Evolutionary conservation across 2,329 filamentous ascomycete species (phyloP).

Genomic region (Xylaria sp.): DNA sequence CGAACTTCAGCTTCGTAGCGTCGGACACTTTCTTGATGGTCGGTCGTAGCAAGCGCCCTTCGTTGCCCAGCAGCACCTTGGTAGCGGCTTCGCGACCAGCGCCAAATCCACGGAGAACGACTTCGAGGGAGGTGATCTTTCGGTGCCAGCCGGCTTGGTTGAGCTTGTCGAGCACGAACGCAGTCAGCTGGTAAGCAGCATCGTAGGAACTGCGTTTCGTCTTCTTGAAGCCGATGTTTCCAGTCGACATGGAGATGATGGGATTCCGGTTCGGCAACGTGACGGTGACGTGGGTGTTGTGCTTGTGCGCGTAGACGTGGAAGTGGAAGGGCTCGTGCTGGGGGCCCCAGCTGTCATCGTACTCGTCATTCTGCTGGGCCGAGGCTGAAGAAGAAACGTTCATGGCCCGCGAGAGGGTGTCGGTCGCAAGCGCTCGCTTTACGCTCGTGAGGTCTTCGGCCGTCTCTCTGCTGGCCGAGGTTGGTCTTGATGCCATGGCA

Average conservation of each 20-base stretch:
- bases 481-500: background rate
- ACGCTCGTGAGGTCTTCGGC: slow-evolving; percentile 8
- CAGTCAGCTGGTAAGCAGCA: slow-evolving; percentile 82
- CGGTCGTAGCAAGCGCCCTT: slow-evolving; percentile 69
- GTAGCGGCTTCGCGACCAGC: slow-evolving; percentile 79
- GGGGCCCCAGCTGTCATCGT: slow-evolving; percentile 33
- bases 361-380: slow-evolving; percentile 17
- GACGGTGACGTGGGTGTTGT: slow-evolving; percentile 93
- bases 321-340: slow-evolving; percentile 69
- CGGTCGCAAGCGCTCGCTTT: slow-evolving; percentile 18
- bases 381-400: slow-evolving; percentile 20
- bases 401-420: slow-evolving; percentile 19
- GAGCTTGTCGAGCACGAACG: slow-evolving; percentile 77
- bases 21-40: slow-evolving; percentile 79
- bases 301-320: slow-evolving; percentile 80
- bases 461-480: background rate
- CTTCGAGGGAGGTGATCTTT: slow-evolving; percentile 71
- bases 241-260: slow-evolving; percentile 73
- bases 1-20: slow-evolving; percentile 88
- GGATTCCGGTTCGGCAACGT: slow-evolving; percentile 74
- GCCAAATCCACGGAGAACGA: slow-evolving; percentile 81
- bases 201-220: slow-evolving; percentile 76
- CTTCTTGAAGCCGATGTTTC: slow-evolving; percentile 90
- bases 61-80: slow-evolving; percentile 81
- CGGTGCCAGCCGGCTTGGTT: slow-evolving; percentile 73